Evolutionary conservation across 345 rosid species (phyloP).

Genomic region (Dimocarpus longan): DNA sequence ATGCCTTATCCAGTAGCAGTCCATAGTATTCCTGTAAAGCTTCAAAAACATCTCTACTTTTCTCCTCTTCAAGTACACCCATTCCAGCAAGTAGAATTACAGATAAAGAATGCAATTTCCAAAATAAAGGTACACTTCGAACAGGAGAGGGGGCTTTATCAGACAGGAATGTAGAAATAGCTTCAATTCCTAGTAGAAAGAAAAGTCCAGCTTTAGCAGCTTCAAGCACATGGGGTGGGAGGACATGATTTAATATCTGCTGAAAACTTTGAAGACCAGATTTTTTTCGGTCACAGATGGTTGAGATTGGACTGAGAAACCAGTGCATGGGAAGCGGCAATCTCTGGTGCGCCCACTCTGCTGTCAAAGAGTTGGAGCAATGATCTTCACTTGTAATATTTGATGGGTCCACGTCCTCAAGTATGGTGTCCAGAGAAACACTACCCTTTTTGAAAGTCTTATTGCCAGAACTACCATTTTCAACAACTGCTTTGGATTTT

Average conservation of each 20-base stretch:
- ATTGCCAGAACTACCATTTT: conserved; percentile 19
- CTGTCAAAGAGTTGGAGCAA: conserved; percentile 31
- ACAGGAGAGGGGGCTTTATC: conserved; percentile 47
- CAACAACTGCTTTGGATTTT: conserved; percentile 45
- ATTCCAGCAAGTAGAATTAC: conserved; percentile 65
- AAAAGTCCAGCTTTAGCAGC: conserved; percentile 75
- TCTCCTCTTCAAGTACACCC: conserved; percentile 74
- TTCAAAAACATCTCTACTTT: conserved; percentile 58
- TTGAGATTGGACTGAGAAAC: conserved; percentile 87
- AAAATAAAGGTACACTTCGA: conserved; percentile 57
- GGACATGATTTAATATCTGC: conserved; percentile 21
- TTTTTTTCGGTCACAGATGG: conserved; percentile 38
- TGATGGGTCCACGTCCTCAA: conserved; percentile 64
- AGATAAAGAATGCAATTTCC: conserved; percentile 91
- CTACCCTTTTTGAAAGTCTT: conserved; percentile 34
- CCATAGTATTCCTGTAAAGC: conserved; percentile 78
- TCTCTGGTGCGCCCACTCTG: conserved; percentile 89
- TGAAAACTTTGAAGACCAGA: conserved; percentile 33
- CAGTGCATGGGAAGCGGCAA: conserved; percentile 85
- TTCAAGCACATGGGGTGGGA: conserved; percentile 43
- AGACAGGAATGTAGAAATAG: conserved; percentile 47
- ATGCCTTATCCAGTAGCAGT: conserved; percentile 55
- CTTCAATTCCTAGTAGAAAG: conserved; percentile 80
- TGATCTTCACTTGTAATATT: conserved; percentile 36
- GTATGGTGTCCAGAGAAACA: conserved; percentile 65